Base-by-base conservation (phyloP, 495 filamentous ascomycete genomes). In the Penicillium samsonianum region DNA sequence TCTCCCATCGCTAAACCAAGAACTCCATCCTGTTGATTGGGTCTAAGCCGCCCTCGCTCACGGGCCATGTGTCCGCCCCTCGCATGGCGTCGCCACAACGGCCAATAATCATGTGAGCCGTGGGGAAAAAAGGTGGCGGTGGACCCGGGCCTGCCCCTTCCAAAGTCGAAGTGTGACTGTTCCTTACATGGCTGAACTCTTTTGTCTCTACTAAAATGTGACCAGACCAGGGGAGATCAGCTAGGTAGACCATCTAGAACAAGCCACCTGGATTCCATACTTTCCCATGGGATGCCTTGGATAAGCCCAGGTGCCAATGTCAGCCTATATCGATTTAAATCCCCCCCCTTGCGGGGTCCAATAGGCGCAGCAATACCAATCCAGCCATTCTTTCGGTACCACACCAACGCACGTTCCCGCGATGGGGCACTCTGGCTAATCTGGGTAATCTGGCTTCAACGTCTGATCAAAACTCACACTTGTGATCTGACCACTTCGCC, bases 21-120 rank as follows among this genome's bases (percentile, higher is more conserved):
- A 40, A 62, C 50, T 61, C 43, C 37, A 19, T 8, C 16, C 0
- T 1, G 10, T 0, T 53, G 50, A 53, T 53, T 53, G 50, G 50
- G 9, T 31, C 16, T 4, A 25, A 26, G n/a, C 33, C 47, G 20
- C 48, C 48, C 43, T 52, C 42, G 31, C 63, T 63, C 63, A 65
- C 63, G 57, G 63, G 57, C 63, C 63, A 66, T 63, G 63, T 63
- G 50, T 63, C 60, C 60, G 52, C 59, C 63, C 63, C 63, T 65
- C 63, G 63, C 60, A 63, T 66, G 63, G 63, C 60, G 63, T 65
- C 5, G 20, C 28, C 46, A 22, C 5, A 50, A 52, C 50, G 42
- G 40, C 63, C 63, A 66, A 66, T 66, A 46, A 58, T 51, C 57
- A 30, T 50, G 47, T 0, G 4, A 1, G 20, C 7, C 17, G 57